phyloP scores from a whole-genome alignment of 23 red algal species.

The Gracilariopsis chorda region DNA sequence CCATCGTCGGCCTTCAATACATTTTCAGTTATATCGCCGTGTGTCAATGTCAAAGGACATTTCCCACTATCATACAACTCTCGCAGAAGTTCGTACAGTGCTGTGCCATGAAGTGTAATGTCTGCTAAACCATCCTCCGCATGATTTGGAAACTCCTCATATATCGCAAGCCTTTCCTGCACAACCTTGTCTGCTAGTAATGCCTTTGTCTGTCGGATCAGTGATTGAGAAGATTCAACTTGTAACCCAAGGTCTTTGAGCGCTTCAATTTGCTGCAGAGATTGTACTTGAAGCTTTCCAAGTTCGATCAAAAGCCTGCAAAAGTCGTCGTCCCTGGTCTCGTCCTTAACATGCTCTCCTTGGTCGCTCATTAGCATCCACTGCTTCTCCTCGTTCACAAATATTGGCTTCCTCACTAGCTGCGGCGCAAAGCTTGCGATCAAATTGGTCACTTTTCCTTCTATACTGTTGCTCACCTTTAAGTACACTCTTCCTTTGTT shows the following conservation, averaged over 20 bases:
- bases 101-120: not conserved
- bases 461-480: not conserved
- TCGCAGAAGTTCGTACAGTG: not conserved
- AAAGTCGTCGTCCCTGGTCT: not conserved
- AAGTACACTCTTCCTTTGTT: conserved; percentile 23
- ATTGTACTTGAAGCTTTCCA: not conserved
- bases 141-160: not conserved
- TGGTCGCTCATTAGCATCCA: conserved; percentile 40
- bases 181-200: not conserved
- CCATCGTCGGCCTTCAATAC: not conserved
- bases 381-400: conserved; percentile 1
- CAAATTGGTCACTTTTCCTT: not conserved
- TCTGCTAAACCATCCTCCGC: not conserved
- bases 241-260: not conserved
- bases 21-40: not conserved
- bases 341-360: not conserved
- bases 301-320: not conserved
- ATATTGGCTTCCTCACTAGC: not conserved
- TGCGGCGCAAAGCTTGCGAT: conserved; percentile 11
- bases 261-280: conserved; percentile 10
- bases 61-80: not conserved
- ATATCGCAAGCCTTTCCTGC: not conserved
- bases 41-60: not conserved
- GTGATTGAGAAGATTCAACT: not conserved
- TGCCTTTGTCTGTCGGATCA: not conserved